Base-by-base conservation (phyloP, 805 yeast genomes). In the Jamesozyma gamospora region DNA sequence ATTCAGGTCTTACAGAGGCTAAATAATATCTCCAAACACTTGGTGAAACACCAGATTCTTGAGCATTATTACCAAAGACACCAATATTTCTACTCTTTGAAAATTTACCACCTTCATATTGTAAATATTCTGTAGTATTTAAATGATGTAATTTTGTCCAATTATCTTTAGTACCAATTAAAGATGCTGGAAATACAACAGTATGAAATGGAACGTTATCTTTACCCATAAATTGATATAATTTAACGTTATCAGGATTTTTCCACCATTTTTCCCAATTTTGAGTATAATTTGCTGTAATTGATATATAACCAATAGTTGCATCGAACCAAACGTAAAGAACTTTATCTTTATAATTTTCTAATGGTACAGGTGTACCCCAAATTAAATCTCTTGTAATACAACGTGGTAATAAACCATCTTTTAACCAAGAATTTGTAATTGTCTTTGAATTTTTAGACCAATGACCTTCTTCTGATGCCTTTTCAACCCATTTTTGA, bases 241-340 rank as follows among this genome's bases (percentile, higher is more conserved):
- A 69, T 49, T 82, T 66, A 47, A 92, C 96, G 46, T 87, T 62
- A 39, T 87, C 86, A n/a, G 95, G 94, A 56, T 82, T 71, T 53
- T 75, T 77, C 99, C 99, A 92, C 98, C 98, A 90, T 51, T 75
- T 59, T 53, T 72, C 66, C 97, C 97, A 90, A 34, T 67, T 66
- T 32, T 71, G 62, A 14, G 86, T 78, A 66, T 90, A 94, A 62
- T 82, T 82, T 19, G 97, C 96, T 24, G 99, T 92, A 56, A 92
- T 92, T 37, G 96, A 86, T 43, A 88, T 78, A 62, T 92, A 92
- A 34, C 99, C 99, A 51, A 92, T 92, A 36, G 95, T 76, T 29
- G 99, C 99, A 66, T 92, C 99, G 52, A 92, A 92, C 99, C 99
- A 92, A 43, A 92, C 99, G 58, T 92, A 92, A 53, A 92, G 69